These are phyloP conservation scores for Aspergillus puulaauensis DNA, from an alignment of 2,329 filamentous ascomycete species.

Conservation along the genomic window DNA sequence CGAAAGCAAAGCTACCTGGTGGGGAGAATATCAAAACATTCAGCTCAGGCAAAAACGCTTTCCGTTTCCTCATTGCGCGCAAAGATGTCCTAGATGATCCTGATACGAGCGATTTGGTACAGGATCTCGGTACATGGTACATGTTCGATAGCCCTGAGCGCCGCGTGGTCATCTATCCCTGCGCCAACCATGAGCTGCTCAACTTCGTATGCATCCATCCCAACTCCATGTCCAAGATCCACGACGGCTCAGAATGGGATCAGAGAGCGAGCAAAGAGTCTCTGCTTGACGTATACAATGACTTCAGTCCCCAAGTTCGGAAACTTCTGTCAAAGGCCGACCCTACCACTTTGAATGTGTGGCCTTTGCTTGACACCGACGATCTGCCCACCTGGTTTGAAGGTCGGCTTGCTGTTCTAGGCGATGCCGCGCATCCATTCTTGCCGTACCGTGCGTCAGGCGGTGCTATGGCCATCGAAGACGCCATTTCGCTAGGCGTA, in stretches of 20 bases:
- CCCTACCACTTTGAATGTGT: slow-evolving; percentile 52
- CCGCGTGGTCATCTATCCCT: slow-evolving; percentile 50
- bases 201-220: slow-evolving; percentile 58
- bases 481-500: slow-evolving; percentile 59
- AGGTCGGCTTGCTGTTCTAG: slow-evolving; percentile 57
- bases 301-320: slow-evolving; percentile 45
- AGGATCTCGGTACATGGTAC: slow-evolving; percentile 40
- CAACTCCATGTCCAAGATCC: slow-evolving; percentile 30
- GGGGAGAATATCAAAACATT: slow-evolving; percentile 36
- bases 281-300: slow-evolving; percentile 28
- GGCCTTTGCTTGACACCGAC: slow-evolving; percentile 64
- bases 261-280: slow-evolving; percentile 26
- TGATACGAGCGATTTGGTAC: slow-evolving; percentile 38
- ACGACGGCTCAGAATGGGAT: slow-evolving; percentile 40
- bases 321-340: slow-evolving; percentile 42
- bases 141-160: slow-evolving; percentile 47
- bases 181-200: slow-evolving; percentile 46
- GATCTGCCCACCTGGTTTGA: slow-evolving; percentile 56
- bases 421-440: slow-evolving; percentile 70
- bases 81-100: slow-evolving; percentile 44
- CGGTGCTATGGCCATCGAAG: slow-evolving; percentile 65
- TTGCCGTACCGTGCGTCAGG: slow-evolving; percentile 64
- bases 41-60: slow-evolving; percentile 56
- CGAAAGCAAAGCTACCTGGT: slow-evolving; percentile 28
- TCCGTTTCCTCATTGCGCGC: slow-evolving; percentile 55